Evolutionary conservation across 495 filamentous ascomycete genomes (phyloP), one percentile per base, ranked within the genome.

Genomic region (Neurospora terricola): DNA sequence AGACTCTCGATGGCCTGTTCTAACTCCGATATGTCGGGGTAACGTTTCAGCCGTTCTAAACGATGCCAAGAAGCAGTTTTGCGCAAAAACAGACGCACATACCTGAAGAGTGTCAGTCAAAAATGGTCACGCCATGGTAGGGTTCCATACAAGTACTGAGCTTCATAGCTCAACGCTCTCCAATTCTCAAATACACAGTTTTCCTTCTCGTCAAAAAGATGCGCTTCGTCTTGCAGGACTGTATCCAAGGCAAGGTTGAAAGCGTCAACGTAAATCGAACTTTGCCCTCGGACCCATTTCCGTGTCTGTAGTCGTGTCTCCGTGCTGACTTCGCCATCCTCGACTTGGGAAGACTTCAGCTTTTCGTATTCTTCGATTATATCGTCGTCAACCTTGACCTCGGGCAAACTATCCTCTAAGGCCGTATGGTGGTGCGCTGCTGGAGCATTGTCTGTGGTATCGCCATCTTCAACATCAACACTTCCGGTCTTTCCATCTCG

Each of bases 61-160:
- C 96, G 92, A 83, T 97, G 94, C 96, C 96, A 99, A 3, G 90
- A 89, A n/a, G 93, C 90, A 1, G 93, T 96, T 80, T 99, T 99
- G 69, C 96, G 92, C 8, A 99, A 87, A 76, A 99, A 99, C 7
- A 99, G 83, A 14, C 96, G 91, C 14, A 98, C 94, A 83, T 98
- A 99, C 59, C 84, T 86, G 74, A 39, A n/a, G 43, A 70, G 30
- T 72, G 75, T 75, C 73, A 75, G 74, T 70, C 48, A 4, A 68
- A 72, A 14, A 62, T 23, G 5, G 48, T 69, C 27, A 69, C 71
- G 34, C 8, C 14, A 3, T 21, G 11, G 4, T n/a, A 1, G 39
- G 70, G 66, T 82, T 68, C 83, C 91, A 74, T 87, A 96, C 92
- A 97, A 77, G 83, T 96, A 98, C 77, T 98, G 95, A 43, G 94